Evolutionary conservation across 176 grass and related monocot species (phyloP), one percentile per base, ranked within the genome.

Genomic region (Coix lacrymajobi): DNA sequence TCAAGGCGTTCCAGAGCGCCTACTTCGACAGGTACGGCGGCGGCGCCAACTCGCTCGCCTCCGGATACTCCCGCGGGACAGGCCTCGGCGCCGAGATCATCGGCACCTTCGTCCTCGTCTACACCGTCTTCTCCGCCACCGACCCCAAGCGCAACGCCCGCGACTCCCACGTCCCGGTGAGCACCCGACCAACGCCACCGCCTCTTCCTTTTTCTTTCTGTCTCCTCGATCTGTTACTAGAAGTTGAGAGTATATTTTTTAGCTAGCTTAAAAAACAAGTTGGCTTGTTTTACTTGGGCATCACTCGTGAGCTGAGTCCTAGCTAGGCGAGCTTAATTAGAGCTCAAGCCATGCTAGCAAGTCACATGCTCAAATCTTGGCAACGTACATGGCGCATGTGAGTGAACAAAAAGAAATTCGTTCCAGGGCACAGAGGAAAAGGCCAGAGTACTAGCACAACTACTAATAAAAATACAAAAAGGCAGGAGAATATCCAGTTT

Each of bases 91-190:
- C 97, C 1, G 97, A 99, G 93, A 99, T 99, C 85, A 90, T 96
- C 83, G 97, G 97, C 43, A 99, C 97, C 37, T 96, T 99, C 80
- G 97, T 99, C 3, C 97, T 99, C 26, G 93, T 96, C 12, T 99
- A 99, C 93, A 99, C 96, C 69, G 96, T 99, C 90, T 99, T 99
- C 96, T 93, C 96, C 61, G 96, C 96, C 83, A 99, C 96, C 63
- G 96, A 99, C 65, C 93, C 96, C 71, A 99, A 99, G 88, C 96
- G 96, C 87, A 99, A 49, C 86, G 96, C 96, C 29, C 96, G 96
- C 66, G 96, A 99, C 85, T 99, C 96, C 0, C 96, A 99, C 81
- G 85, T 99, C 34, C 96, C 97, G 77, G 97, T 99, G 92, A 77
- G 87, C 83, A 52, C 43, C 39, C 48, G 11, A 58, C 24, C 57